Evolutionary conservation across 495 filamentous ascomycete genomes (phyloP).

Genomic region (Aspergillus ostianus): DNA sequence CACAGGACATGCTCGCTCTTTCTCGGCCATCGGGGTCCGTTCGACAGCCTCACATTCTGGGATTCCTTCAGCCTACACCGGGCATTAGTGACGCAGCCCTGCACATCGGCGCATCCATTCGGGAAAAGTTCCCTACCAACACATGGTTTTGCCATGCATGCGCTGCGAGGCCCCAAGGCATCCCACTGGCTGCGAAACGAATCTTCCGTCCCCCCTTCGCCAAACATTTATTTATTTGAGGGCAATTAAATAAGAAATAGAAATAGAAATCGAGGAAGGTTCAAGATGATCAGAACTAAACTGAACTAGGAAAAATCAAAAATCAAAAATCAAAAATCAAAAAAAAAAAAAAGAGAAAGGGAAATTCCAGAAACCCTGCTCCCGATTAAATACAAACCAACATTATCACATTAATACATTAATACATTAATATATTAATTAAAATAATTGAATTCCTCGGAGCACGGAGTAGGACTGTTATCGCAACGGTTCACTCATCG

Average conservation of each 20-base stretch:
- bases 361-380: too few relatives aligned
- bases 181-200: not conserved
- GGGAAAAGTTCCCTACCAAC: slow-evolving; percentile 28
- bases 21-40: slow-evolving; percentile 25
- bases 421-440: slow-evolving; percentile 15
- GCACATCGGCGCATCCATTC: slow-evolving; percentile 22
- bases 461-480: slow-evolving; percentile 33
- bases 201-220: not conserved
- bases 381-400: slow-evolving; percentile 8
- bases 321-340: not conserved
- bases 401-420: slow-evolving; percentile 14
- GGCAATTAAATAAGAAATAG: slow-evolving; percentile 3
- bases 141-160: slow-evolving; percentile 26
- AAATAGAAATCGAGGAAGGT: not conserved
- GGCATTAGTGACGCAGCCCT: slow-evolving; percentile 25
- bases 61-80: slow-evolving; percentile 12
- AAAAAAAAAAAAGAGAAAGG: not conserved
- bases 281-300: not conserved
- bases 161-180: slow-evolving; percentile 7
- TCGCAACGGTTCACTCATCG: slow-evolving; percentile 27
- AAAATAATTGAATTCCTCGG: slow-evolving; percentile 10
- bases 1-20: slow-evolving; percentile 15
- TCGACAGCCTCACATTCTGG: slow-evolving; percentile 23
- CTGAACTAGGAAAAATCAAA: too few relatives aligned
- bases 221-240: too few relatives aligned